These are phyloP conservation scores for Talaromyces liani DNA, from an alignment of 495 filamentous ascomycete species.

Conservation along the genomic window DNA sequence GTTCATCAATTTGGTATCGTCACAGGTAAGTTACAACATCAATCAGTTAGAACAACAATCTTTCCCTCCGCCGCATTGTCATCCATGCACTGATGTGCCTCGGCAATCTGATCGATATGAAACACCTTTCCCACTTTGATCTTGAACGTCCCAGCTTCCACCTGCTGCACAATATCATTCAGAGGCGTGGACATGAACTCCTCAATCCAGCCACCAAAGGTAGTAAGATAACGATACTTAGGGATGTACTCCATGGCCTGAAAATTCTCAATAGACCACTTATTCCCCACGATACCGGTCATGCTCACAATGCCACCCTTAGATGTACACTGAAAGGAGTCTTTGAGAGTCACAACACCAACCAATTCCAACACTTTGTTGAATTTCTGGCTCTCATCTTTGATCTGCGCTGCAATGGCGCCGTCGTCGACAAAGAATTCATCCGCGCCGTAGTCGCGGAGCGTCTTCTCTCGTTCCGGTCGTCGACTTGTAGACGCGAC, in stretches of 20 bases:
- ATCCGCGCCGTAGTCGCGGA: conserved; percentile 31
- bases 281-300: conserved; percentile 44
- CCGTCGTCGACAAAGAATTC: conserved; percentile 36
- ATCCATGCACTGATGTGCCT: conserved; percentile 38
- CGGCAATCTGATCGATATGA: conserved; percentile 41
- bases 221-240: conserved; percentile 33
- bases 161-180: conserved; percentile 31
- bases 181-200: conserved; percentile 42
- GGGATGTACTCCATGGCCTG: conserved; percentile 40
- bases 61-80: conserved; percentile 30
- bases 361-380: conserved; percentile 46
- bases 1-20: not conserved
- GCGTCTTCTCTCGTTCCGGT: conserved; percentile 22
- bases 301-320: conserved; percentile 39
- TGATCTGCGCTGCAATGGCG: conserved; percentile 25
- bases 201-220: conserved; percentile 32
- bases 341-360: conserved; percentile 29
- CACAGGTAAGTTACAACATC: not conserved
- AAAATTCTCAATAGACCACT: conserved; percentile 37
- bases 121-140: conserved; percentile 40
- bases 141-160: conserved; percentile 28
- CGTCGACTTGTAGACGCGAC: conserved; percentile 36
- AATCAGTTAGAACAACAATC: conserved; percentile 22
- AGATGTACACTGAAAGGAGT: conserved; percentile 33
- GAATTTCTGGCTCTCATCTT: conserved; percentile 24